Base-by-base conservation (phyloP, 164 flowering plant species). In the Stephania yunnanensis region DNA sequence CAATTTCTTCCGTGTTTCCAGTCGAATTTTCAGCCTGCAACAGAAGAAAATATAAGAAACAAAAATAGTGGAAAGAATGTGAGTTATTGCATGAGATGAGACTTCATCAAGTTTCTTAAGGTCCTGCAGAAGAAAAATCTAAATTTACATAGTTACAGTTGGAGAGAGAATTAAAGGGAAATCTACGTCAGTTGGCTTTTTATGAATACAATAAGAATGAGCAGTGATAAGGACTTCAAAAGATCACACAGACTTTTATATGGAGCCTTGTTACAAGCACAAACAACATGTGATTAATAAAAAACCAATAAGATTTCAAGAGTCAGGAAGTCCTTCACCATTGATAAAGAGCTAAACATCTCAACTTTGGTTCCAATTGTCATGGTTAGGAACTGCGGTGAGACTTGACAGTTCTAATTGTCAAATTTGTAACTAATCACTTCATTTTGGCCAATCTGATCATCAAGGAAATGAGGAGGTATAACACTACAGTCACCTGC, bases 1-100 rank as follows among this genome's bases (percentile, higher is more conserved):
- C 72, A 48, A 50, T 66, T 76, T 85, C 88, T 78, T 85, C 88
- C 44, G 67, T 78, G 74, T 86, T 86, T 74, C 85, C 89, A 74
- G 79, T 36, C 1, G 77, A 66, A 72, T 66, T 73, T 61, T 74
- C 86, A 73, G 50, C 76, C 93, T 89, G 64, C 48, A 72, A 80
- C 30, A 58, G 17, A 19, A 58, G 64, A 55, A 55, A 19, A 55
- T 55, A 55, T 12, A 79, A 25, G 31, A 65, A 65, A 65, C 68
- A 7, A 65, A 65, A 15, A 6, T n/a, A 58, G 19, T 58, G 19
- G 19, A 58, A 15, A n/a, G 20, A 58, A 58, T 13, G 6, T 58
- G n/a, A 58, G 64, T 12, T 58, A 6, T n/a, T 58, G 64, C 17
- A 58, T 58, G 1, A 15, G 64, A 58, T 58, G 20, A 15, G 64